Conservation (phyloP, 2,329 filamentous ascomycete genomes). For the Coleophoma eucalyptorum region DNA sequence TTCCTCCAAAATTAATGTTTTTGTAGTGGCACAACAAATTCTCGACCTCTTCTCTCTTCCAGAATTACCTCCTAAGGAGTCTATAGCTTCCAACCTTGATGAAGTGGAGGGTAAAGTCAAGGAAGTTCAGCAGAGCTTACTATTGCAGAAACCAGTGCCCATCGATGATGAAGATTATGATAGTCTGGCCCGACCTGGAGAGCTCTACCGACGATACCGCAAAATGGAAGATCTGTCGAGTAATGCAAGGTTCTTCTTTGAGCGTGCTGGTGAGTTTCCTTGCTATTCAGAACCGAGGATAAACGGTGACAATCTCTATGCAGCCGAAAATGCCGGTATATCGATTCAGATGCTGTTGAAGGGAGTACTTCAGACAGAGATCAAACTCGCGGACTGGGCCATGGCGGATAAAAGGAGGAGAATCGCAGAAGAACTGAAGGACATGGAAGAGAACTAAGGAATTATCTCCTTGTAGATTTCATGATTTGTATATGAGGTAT, state of each 20-base stretch:
- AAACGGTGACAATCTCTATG: too few relatives aligned
- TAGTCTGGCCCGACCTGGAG: slow-evolving; percentile 25
- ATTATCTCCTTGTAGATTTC: slow-evolving; percentile 62
- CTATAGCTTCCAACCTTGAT: slow-evolving; percentile 20
- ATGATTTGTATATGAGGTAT: slow-evolving; percentile 27
- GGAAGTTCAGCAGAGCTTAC: slow-evolving; percentile 18
- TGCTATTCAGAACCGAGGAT: not conserved
- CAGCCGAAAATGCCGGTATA: slow-evolving; percentile 21
- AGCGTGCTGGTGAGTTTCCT: slow-evolving; percentile 33
- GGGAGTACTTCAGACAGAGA: slow-evolving; percentile 23
- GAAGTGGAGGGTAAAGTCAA: slow-evolving; percentile 15
- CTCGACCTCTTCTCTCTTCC: slow-evolving; percentile 30
- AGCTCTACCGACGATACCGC: slow-evolving; percentile 31
- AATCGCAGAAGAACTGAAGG: not conserved
- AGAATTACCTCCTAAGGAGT: slow-evolving; percentile 7
- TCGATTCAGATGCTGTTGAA: slow-evolving; percentile 18
- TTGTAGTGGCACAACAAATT: slow-evolving; percentile 26
- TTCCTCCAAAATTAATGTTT: not conserved
- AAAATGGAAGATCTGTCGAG: slow-evolving; percentile 37
- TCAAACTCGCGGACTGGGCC: slow-evolving; percentile 21
- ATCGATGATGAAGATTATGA: slow-evolving; percentile 2
- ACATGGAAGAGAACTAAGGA: not conserved
- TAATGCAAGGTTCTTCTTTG: slow-evolving; percentile 37
- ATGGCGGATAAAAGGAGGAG: slow-evolving; percentile 17
- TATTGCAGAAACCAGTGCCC: slow-evolving; percentile 19